Percentiles rank a stretch among this genome's conserved stretches.
These are phyloP conservation scores for Candida schatavii DNA, from an alignment of 805 yeast species.

Conservation along the genomic window DNA sequence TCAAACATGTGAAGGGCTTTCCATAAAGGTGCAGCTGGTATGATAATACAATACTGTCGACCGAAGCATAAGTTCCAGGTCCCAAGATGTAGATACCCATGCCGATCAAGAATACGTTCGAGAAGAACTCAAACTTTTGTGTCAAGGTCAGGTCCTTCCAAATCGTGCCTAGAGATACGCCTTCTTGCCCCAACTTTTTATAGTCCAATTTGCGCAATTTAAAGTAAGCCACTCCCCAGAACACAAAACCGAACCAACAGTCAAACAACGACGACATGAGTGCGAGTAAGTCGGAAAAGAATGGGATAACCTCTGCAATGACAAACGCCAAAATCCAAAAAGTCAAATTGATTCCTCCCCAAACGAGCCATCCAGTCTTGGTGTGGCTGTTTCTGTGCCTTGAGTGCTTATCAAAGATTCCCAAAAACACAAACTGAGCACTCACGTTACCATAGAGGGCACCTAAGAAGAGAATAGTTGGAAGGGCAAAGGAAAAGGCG, in stretches of 20 bases:
- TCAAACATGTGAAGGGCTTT: conserved; percentile 49
- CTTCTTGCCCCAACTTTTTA: conserved; percentile 17
- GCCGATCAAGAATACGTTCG: conserved; percentile 37
- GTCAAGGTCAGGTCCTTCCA: conserved; percentile 22
- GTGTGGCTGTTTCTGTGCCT: conserved; percentile 49
- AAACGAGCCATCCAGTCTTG: conserved; percentile 48
- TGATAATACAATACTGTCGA: conserved; percentile 52
- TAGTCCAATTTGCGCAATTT: conserved; percentile 33
- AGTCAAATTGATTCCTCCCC: conserved; percentile 43
- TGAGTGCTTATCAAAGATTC: conserved; percentile 41
- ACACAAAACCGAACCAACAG: conserved; percentile 64
- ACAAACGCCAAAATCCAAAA: conserved; percentile 55
- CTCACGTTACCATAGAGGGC: conserved; percentile 54
- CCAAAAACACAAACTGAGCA: conserved; percentile 49
- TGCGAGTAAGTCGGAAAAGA: conserved; percentile 54
- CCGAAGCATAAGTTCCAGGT: conserved; percentile 56
- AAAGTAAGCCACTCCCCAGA: conserved; percentile 60
- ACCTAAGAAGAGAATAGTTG: conserved; percentile 57
- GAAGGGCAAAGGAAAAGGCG: conserved; percentile 60
- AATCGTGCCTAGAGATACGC: conserved; percentile 22
- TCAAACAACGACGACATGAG: conserved; percentile 61
- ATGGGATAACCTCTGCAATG: conserved; percentile 66
- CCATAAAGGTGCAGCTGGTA: conserved; percentile 50
- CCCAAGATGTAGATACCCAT: conserved; percentile 56
- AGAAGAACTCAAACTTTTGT: conserved; percentile 35